Base-by-base conservation (phyloP, 345 rosid genomes). In the Capsella bursapastoris region DNA sequence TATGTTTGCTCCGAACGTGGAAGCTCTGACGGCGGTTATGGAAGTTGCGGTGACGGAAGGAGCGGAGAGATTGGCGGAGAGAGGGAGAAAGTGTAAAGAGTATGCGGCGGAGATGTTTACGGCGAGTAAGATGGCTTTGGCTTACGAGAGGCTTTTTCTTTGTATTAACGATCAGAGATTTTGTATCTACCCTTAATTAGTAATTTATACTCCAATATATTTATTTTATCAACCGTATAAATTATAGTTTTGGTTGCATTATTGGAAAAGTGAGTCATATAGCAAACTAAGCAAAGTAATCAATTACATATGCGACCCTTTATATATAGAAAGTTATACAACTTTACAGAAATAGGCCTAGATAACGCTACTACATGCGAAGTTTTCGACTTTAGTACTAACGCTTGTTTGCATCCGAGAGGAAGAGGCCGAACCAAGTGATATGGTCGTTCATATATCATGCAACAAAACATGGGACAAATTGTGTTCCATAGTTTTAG, bases 71-170 rank as follows among this genome's bases (percentile, higher is more conserved):
- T 47, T 95, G 29, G 88, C 92, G 2, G 72, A 80, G 77, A 92
- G 97, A 78, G 97, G 97, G 10, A 81, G 82, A 70, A 92, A 92
- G 0, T 86, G 89, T 43, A 62, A 79, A 55, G 75, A 81, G 14
- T 95, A 92, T 70, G 99, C 97, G 13, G 74, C 77, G 40, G 80
- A 90, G 57, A 90, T 90, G 99, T 92, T 95, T 57, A 83, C 91
- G 2, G 97, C 97, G 2, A 75, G 62, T 14, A 95, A 95, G 81
- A 95, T 95, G 99, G 92, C 97, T 31, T 70, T 89, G 70, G 97
- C 99, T 2, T 91, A 90, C 48, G 99, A 95, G 80, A 86, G 93
- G 50, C 72, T 95, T 57, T 95, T 95, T 56, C 89, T 92, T 69
- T 95, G 97, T 69, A 90, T 92, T 14, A 89, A 90, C 56, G 81